Evolutionary conservation across 1,139 yeast genomes (phyloP).

Genomic region (Suhomyces bribrorum): DNA sequence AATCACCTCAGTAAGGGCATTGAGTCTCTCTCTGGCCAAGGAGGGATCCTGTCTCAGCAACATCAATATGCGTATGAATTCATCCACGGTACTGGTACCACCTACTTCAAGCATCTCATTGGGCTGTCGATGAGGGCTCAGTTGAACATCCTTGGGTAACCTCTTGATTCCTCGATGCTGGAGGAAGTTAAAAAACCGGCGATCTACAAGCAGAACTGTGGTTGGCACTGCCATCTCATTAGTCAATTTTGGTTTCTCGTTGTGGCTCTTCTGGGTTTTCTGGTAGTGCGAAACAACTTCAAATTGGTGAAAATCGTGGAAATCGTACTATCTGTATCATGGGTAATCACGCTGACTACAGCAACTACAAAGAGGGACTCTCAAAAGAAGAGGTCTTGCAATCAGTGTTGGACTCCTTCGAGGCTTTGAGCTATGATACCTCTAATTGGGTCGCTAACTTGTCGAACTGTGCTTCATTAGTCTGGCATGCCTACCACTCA

Average conservation of each 20-base stretch:
- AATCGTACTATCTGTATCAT: constrained; percentile 6
- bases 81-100: neutral
- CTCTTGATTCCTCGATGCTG: constrained; percentile 3
- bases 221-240: neutral
- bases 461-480: constrained; percentile 78
- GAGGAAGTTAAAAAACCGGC: neutral
- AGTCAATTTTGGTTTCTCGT: neutral
- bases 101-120: neutral
- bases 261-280: too few relatives aligned
- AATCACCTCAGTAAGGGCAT: neutral
- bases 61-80: neutral
- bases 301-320: neutral
- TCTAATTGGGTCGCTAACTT: constrained; percentile 86
- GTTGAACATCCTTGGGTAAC: neutral
- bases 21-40: neutral
- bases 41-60: neutral
- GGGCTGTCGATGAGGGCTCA: neutral
- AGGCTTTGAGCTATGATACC: constrained; percentile 63
- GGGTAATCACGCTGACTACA: constrained; percentile 62
- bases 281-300: too few relatives aligned
- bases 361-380: constrained; percentile 41
- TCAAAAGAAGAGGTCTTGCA: constrained; percentile 61
- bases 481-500: constrained; percentile 86
- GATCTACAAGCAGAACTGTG: neutral
- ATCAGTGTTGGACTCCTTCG: constrained; percentile 58